These are phyloP conservation scores for Parastagonospora nodorum DNA, from an alignment of 2,329 filamentous ascomycete species.

Conservation along the genomic window DNA sequence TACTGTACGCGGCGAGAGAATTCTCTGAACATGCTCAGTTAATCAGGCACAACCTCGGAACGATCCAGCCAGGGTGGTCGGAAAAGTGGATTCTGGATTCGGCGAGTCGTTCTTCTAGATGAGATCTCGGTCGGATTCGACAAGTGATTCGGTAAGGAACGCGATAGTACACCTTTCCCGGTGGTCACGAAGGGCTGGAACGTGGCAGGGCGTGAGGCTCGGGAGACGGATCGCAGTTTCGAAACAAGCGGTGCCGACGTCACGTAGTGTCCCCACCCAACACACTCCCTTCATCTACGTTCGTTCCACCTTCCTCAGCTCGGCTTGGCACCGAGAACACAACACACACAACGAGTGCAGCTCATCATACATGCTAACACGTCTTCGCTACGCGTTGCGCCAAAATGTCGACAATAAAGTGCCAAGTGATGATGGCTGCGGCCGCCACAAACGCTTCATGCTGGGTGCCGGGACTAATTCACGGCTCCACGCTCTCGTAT, in stretches of 20 bases:
- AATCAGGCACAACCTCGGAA: too few relatives aligned
- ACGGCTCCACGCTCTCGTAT: conserved; percentile 11
- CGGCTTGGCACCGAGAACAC: neutral
- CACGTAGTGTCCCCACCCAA: conserved; percentile 1
- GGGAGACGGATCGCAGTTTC: conserved; percentile 3
- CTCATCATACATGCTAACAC: neutral
- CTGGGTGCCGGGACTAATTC: conserved; percentile 10
- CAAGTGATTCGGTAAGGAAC: neutral
- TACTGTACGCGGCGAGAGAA: neutral
- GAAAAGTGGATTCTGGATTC: too few relatives aligned
- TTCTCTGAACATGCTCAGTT: neutral
- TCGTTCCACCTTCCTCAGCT: conserved; percentile 2
- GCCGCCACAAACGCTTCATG: conserved; percentile 13
- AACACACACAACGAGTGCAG: conserved; percentile 3
- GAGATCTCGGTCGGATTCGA: neutral
- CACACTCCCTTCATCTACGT: conserved; percentile 10
- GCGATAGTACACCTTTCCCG: neutral
- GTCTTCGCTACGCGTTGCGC: neutral
- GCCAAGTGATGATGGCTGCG: neutral
- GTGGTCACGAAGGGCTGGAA: neutral
- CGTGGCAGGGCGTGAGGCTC: conserved; percentile 10
- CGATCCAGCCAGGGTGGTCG: too few relatives aligned
- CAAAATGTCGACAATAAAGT: conserved; percentile 5
- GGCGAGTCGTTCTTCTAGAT: neutral
- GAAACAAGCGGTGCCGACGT: conserved; percentile 4